These are phyloP conservation scores for Abelmoschus esculentus DNA, from an alignment of 345 rosid species.

Conservation along the genomic window DNA sequence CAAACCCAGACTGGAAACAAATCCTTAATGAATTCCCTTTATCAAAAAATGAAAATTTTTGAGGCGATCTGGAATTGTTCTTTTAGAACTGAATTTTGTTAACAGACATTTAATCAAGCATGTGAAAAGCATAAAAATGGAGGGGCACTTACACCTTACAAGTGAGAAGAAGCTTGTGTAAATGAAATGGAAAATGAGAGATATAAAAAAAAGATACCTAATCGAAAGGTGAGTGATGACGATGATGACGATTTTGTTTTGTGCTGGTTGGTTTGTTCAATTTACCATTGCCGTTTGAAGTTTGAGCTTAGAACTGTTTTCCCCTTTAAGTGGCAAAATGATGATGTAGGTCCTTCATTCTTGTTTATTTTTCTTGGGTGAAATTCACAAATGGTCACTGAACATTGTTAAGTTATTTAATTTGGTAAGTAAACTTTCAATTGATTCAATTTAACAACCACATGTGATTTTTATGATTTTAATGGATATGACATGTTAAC, in stretches of 20 bases:
- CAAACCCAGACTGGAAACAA: neutral
- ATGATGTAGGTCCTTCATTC: neutral
- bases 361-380: neutral
- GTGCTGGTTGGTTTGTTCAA: neutral
- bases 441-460: too few relatives aligned
- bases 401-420: too few relatives aligned
- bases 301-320: neutral
- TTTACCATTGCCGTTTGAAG: neutral
- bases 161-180: neutral
- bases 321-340: neutral
- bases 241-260: neutral
- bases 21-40: neutral
- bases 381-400: too few relatives aligned
- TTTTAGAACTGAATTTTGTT: neutral
- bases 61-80: neutral
- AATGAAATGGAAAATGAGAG: neutral
- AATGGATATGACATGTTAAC: too few relatives aligned
- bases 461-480: too few relatives aligned
- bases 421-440: too few relatives aligned
- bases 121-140: neutral
- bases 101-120: neutral
- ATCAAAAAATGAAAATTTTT: neutral
- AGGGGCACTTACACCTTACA: neutral
- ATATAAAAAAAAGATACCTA: neutral
- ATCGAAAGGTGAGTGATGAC: neutral